Evolutionary conservation across 208 protist species (phyloP).

Genomic region (Trypanosoma grayi): DNA sequence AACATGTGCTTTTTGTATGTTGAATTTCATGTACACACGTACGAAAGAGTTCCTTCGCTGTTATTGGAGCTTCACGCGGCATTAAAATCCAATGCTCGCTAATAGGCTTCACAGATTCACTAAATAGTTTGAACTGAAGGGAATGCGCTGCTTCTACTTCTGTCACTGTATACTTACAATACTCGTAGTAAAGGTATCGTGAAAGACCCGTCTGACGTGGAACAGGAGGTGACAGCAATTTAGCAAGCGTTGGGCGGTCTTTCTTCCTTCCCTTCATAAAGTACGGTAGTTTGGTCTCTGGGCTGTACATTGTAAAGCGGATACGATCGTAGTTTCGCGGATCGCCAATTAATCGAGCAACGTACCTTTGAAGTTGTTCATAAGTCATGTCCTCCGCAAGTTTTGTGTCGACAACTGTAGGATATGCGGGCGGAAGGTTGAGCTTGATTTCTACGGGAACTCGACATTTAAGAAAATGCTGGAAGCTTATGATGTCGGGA

Average conservation of each 20-base stretch:
- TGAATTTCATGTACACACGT: slow-evolving; percentile 67
- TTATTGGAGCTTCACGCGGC: slow-evolving; percentile 62
- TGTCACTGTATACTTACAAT: slow-evolving; percentile 84
- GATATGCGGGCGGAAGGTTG: slow-evolving; percentile 63
- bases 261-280: slow-evolving; percentile 84
- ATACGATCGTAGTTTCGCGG: slow-evolving; percentile 73
- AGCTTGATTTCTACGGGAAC: slow-evolving; percentile 77
- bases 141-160: slow-evolving; percentile 80
- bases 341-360: slow-evolving; percentile 67
- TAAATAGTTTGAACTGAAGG: slow-evolving; percentile 87
- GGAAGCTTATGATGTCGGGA: slow-evolving; percentile 72
- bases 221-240: slow-evolving; percentile 69
- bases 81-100: slow-evolving; percentile 84
- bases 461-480: slow-evolving; percentile 67
- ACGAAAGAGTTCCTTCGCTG: slow-evolving; percentile 56
- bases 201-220: slow-evolving; percentile 38
- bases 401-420: slow-evolving; percentile 60
- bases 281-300: slow-evolving; percentile 79
- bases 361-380: slow-evolving; percentile 87
- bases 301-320: slow-evolving; percentile 86
- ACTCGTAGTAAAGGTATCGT: slow-evolving; percentile 83
- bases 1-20: slow-evolving; percentile 20
- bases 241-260: slow-evolving; percentile 60
- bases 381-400: slow-evolving; percentile 84
- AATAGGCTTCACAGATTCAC: slow-evolving; percentile 57